Percentiles rank a stretch among this genome's conserved stretches.
Evolutionary conservation across 495 filamentous ascomycete species (phyloP).

Genomic region (Aspergillus avenaceus): DNA sequence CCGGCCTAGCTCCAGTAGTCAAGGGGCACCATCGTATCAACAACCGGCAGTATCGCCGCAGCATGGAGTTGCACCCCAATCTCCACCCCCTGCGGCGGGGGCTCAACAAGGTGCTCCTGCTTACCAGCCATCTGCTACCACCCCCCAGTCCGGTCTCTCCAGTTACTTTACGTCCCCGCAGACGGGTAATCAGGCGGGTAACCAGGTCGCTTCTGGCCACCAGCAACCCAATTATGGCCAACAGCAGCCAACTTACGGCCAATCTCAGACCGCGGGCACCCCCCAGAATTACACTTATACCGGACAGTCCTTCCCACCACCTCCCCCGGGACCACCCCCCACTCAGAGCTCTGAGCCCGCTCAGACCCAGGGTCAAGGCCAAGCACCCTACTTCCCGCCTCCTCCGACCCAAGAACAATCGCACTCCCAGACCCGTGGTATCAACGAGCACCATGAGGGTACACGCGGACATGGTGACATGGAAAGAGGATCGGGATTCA

Average conservation of each 20-base stretch:
- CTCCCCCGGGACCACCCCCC: slow-evolving; percentile 33
- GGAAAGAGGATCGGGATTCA: slow-evolving; percentile 23
- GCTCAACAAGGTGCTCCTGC: no score
- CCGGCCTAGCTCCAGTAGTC: slow-evolving; percentile 2
- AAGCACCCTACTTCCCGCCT: slow-evolving; percentile 23
- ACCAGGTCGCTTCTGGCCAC: background rate
- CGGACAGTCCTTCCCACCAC: slow-evolving; percentile 41
- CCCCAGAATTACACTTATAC: slow-evolving; percentile 28
- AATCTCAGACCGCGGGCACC: slow-evolving; percentile 5
- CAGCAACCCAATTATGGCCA: background rate
- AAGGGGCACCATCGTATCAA: slow-evolving; percentile 1
- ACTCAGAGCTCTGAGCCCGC: slow-evolving; percentile 12
- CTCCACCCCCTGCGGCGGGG: slow-evolving; percentile 6
- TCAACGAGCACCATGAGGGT: slow-evolving; percentile 31
- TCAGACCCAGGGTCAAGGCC: slow-evolving; percentile 8
- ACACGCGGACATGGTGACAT: slow-evolving; percentile 22
- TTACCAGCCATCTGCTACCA: slow-evolving; percentile 21
- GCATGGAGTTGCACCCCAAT: background rate
- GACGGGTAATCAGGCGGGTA: background rate
- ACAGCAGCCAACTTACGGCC: background rate
- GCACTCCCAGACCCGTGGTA: slow-evolving; percentile 34
- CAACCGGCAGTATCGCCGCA: slow-evolving; percentile 5
- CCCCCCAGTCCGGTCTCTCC: background rate
- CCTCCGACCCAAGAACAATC: slow-evolving; percentile 33
- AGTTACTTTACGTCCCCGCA: background rate